These are phyloP conservation scores for Entomortierella lignicola DNA, from an alignment of 192 early-diverging fungal genomes.

Conservation along the genomic window DNA sequence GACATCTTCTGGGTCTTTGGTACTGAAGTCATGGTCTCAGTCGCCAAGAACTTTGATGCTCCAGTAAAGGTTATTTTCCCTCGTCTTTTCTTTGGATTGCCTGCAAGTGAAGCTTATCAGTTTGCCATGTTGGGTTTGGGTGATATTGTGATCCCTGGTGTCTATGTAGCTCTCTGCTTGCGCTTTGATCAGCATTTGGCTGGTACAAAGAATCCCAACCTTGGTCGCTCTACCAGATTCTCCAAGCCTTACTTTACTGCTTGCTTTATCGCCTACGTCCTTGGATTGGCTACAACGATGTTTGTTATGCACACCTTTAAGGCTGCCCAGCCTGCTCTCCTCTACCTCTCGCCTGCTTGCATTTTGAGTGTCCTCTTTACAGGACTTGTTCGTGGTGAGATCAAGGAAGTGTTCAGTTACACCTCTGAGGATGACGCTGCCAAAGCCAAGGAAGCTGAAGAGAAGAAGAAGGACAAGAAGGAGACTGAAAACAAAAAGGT, in stretches of 20 bases:
- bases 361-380: constrained; percentile 84
- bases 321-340: constrained; percentile 94
- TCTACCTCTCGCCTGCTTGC: constrained; percentile 97
- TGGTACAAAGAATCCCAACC: constrained; percentile 66
- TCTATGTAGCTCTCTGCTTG: constrained; percentile 92
- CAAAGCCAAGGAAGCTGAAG: constrained; percentile 59
- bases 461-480: constrained; percentile 57
- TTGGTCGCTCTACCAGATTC: constrained; percentile 71
- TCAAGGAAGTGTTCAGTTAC: constrained; percentile 73
- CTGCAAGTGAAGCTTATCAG: constrained; percentile 54
- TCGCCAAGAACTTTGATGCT: constrained; percentile 95
- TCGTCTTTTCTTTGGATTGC: constrained; percentile 70
- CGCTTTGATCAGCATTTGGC: constrained; percentile 88
- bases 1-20: constrained; percentile 99
- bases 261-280: constrained; percentile 82
- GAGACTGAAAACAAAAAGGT: constrained; percentile 43
- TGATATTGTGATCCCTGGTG: constrained; percentile 97
- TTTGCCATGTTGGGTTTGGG: constrained; percentile 97
- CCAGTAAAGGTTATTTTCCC: constrained; percentile 97
- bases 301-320: constrained; percentile 95
- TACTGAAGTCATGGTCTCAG: constrained; percentile 97
- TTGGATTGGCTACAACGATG: constrained; percentile 90
- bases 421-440: constrained; percentile 73
- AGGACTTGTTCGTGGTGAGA: constrained; percentile 73
- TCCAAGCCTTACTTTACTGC: constrained; percentile 89